phyloP scores from a whole-genome alignment of 176 grass and related monocot genomes.

The Thinopyrum elongatum region DNA sequence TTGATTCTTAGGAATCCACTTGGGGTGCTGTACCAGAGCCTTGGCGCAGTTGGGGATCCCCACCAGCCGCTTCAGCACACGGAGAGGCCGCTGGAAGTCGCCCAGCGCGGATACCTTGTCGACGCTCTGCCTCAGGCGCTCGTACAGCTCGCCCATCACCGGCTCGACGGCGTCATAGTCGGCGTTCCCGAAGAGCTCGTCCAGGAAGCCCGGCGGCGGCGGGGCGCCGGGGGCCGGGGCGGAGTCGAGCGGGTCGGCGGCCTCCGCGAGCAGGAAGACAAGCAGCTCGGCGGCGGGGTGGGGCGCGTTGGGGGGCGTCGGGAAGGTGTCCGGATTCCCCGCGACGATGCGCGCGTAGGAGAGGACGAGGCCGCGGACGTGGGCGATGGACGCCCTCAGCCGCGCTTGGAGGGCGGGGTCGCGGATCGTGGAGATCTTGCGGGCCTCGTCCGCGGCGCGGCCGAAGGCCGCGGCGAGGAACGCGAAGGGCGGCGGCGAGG shows the following conservation, averaged over 20 bases:
- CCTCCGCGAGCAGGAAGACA: constrained; percentile 72
- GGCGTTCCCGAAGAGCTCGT: constrained; percentile 63
- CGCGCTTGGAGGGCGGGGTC: constrained; percentile 47
- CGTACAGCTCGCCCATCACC: constrained; percentile 62
- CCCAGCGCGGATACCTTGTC: constrained; percentile 68
- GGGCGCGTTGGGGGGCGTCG: constrained; percentile 30
- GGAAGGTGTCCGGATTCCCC: constrained; percentile 73
- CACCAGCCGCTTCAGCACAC: constrained; percentile 67
- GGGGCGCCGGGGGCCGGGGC: constrained; percentile 39
- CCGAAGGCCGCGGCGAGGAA: constrained; percentile 68
- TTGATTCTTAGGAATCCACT: constrained; percentile 70
- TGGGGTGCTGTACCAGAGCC: constrained; percentile 82
- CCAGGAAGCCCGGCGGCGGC: constrained; percentile 63
- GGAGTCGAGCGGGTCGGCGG: constrained; percentile 54
- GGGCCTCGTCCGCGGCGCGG: constrained; percentile 70
- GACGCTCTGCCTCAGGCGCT: constrained; percentile 62
- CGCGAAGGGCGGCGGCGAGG: constrained; percentile 48
- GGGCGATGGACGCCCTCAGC: constrained; percentile 54
- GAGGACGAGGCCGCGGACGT: constrained; percentile 56
- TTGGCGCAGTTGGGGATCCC: constrained; percentile 65
- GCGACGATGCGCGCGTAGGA: constrained; percentile 79
- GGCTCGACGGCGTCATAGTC: constrained; percentile 69
- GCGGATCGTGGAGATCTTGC: constrained; percentile 84
- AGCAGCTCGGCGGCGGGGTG: constrained; percentile 53
- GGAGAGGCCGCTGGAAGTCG: constrained; percentile 81